Base-by-base conservation (phyloP, 192 early-diverging fungal genomes). In the Gorgonomyces haynaldii region DNA sequence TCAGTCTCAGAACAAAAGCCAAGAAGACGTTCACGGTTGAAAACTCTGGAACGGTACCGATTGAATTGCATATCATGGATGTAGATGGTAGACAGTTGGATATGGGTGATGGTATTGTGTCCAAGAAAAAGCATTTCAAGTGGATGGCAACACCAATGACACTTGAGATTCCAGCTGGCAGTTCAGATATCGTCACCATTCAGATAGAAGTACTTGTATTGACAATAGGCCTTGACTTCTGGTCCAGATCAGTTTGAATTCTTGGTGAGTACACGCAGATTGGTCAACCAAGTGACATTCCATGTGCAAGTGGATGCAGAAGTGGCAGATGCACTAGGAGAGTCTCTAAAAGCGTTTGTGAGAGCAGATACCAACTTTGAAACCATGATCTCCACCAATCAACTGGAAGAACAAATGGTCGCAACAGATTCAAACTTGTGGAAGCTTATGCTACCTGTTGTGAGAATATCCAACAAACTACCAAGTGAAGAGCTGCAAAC, bases 21-120 rank as follows among this genome's bases (percentile, higher is more conserved):
- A 31, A 58, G 19, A 76, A 76, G 37, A 55, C 56, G 34, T 76
- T 76, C 52, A 67, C 70, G 45, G 60, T 76, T 2, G 73, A 71
- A 44, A 76, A 76, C 42, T 59, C 57, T 20, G 73, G 73, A n/a
- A n/a, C n/a, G n/a, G n/a, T n/a, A n/a, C n/a, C n/a, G n/a, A n/a
- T n/a, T n/a, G n/a, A n/a, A n/a, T n/a, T n/a, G n/a, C n/a, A n/a
- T n/a, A n/a, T n/a, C n/a, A n/a, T n/a, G n/a, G n/a, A n/a, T n/a
- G n/a, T n/a, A n/a, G n/a, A n/a, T 20, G 73, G 70, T 30, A 76
- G 67, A 13, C 53, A 67, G 21, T 54, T 76, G 37, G 66, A 69
- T 17, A 12, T 76, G 13, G 61, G 49, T 2, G 50, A 66, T n/a
- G n/a, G n/a, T n/a, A n/a, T n/a, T n/a, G n/a, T n/a, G n/a, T n/a